Base-by-base conservation (phyloP, 306 rosid species). In the Betula pendula region DNA sequence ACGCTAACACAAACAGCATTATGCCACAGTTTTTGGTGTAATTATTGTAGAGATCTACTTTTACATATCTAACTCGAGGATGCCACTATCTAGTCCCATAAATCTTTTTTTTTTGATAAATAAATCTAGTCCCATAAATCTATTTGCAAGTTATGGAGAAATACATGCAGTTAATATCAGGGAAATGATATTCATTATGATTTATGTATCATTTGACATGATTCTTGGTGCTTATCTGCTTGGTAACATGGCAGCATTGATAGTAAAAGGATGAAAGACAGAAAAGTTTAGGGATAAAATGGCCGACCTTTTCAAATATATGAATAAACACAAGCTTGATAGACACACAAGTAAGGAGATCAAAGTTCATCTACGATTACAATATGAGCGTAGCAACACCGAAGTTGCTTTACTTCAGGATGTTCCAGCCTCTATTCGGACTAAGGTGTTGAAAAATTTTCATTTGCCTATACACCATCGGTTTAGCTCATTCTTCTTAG, bases 1-100 rank as follows among this genome's bases (percentile, higher is more conserved):
- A 96, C 98, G 72, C 99, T 86, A 50, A 97, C 96, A 86, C 99
- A 92, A 78, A 96, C 97, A 78, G 97, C 99, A 88, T 96, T 72
- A 96, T 96, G 77, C 99, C 99, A 98, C 99, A 96, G 85, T 91
- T 86, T 88, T 88, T 82, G 82, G 88, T 92, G 85, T 91, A 96
- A 48, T 92, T 96, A 65, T 96, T 91, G 90, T 91, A 96, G 14
- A 95, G 75, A 74, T 96, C 98, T 15, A 96, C 98, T 88, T 89
- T 89, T 0, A 83, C 98, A 53, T 65, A 96, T 83, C 98, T 86
- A 78, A 92, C 98, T 38, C 99, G 91, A 43, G 99, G 99, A 79
- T 96, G 98, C 68, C 99, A 82, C 83, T 96, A 98, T 51, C 97
- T 88, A 47, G 96, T 91, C 79, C 93, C 97, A 66, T 96, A n/a